Evolutionary conservation across 2,329 filamentous ascomycete species (phyloP), one percentile per base, ranked within the genome.

Genomic region (Thielaviopsis musarum): DNA sequence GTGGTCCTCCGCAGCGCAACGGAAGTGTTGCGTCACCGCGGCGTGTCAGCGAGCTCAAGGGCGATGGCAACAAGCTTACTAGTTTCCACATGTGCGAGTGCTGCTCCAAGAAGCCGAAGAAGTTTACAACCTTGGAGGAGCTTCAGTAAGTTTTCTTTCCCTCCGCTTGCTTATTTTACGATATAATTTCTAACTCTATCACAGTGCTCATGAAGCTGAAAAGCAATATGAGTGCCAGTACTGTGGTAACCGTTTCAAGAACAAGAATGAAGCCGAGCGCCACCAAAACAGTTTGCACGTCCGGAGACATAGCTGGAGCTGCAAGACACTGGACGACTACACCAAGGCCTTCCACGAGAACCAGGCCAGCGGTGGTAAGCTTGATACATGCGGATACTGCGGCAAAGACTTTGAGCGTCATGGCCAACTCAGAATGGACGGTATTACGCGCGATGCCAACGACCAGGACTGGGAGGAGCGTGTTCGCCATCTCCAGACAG

Each of bases 191-290:
- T 69, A 64, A 69, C 63, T 41, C 61, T 57, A 13, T 28, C 58
- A 19, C 67, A 96, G 91, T 64, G 75, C 84, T 52, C 91, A 97
- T 70, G 88, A 93, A 71, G 84, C 88, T 68, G 93, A 97, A 71
- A 97, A 97, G 71, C 91, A 97, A 71, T 97, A 96, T 70, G 88
- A 88, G 63, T 97, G 91, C 71, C 80, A 83, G 28, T 97, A 88
- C 69, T 97, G 91, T 70, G 87, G 87, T 51, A 96, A 96, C 69
- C 84, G 91, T 12, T 97, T 97, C 76, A 97, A 97, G 73, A 97
- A 97, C 74, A 97, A 97, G 73, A 97, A 97, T 67, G 93, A 97
- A 73, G 91, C 91, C 2, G 91, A 97, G 71, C 83, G 93, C 34
- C 91, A 97, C 69, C 91, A 95, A 68, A 97, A 96, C 67, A 95